These are phyloP conservation scores for Phytophthora palmivora DNA, from an alignment of 352 stramenopile genomes.

Conservation along the genomic window DNA sequence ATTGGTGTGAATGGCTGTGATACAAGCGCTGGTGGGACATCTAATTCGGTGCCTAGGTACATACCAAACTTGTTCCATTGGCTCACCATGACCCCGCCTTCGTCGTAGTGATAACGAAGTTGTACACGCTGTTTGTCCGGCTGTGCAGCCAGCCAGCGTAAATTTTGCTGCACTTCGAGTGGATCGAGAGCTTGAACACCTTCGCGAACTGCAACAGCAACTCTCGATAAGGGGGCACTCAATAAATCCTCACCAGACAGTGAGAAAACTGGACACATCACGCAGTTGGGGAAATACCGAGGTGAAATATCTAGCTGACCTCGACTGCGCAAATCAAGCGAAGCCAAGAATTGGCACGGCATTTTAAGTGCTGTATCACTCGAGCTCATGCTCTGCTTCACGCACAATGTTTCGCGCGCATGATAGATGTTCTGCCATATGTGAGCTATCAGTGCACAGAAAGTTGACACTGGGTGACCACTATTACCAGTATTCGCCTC, in stretches of 20 bases:
- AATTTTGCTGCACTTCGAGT: slow-evolving; percentile 13
- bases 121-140: slow-evolving; percentile 25
- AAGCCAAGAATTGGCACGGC: slow-evolving; percentile 27
- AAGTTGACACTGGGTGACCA: slow-evolving; percentile 8
- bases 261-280: slow-evolving; percentile 30
- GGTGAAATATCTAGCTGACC: slow-evolving; percentile 19
- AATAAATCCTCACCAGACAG: slow-evolving; percentile 17
- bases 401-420: not conserved
- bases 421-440: slow-evolving; percentile 21
- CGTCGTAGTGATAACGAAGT: slow-evolving; percentile 21
- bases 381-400: slow-evolving; percentile 13
- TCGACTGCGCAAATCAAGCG: slow-evolving; percentile 28
- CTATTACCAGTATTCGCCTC: not conserved
- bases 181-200: slow-evolving; percentile 10
- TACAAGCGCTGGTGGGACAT: slow-evolving; percentile 25
- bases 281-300: slow-evolving; percentile 34
- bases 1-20: slow-evolving; percentile 31
- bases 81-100: slow-evolving; percentile 27
- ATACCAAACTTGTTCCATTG: slow-evolving; percentile 41
- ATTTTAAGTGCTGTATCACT: slow-evolving; percentile 3
- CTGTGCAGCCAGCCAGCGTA: slow-evolving; percentile 30
- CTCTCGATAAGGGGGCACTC: slow-evolving; percentile 4
- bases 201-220: slow-evolving; percentile 9
- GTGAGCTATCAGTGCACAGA: slow-evolving; percentile 21
- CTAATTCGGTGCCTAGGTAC: slow-evolving; percentile 27